These are phyloP conservation scores for Hansenula sp. DNA, from an alignment of 1,139 yeast genomes.

Conservation along the genomic window DNA sequence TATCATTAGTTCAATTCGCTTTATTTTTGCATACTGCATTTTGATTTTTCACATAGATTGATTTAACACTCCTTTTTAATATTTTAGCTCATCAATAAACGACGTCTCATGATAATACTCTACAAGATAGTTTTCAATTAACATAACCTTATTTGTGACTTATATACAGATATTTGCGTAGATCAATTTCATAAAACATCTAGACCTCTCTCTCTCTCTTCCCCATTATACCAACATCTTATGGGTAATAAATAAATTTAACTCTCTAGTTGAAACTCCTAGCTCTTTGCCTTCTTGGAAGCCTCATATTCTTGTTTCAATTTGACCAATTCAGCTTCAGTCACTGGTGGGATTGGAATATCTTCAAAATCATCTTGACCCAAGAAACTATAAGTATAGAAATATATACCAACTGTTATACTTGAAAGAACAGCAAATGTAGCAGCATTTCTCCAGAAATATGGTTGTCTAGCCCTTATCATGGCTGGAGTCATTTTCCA, in stretches of 20 bases:
- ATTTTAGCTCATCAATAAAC: no score
- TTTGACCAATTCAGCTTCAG: constrained; percentile 68
- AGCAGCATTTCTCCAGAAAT: constrained; percentile 68
- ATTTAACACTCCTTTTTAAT: no score
- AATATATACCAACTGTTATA: constrained; percentile 65
- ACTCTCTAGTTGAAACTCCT: no score
- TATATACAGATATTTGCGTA: no score
- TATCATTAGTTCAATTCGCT: not conserved
- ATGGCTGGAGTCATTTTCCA: constrained; percentile 93
- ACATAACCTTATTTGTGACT: no score
- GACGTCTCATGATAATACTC: no score
- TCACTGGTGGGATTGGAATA: constrained; percentile 89
- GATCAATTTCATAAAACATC: no score
- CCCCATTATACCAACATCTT: no score
- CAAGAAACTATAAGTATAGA: constrained; percentile 68
- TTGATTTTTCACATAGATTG: not conserved
- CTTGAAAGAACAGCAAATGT: constrained; percentile 55
- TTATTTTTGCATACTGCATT: not conserved
- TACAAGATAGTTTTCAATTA: no score
- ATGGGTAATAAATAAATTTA: no score
- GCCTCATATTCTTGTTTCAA: constrained; percentile 65
- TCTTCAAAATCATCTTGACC: constrained; percentile 82
- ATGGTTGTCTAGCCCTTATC: constrained; percentile 84
- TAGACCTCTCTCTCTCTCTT: no score
- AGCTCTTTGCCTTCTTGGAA: no score